These are phyloP conservation scores for Cladophialophora exuberans DNA, from an alignment of 2,329 filamentous ascomycete species.

Conservation along the genomic window DNA sequence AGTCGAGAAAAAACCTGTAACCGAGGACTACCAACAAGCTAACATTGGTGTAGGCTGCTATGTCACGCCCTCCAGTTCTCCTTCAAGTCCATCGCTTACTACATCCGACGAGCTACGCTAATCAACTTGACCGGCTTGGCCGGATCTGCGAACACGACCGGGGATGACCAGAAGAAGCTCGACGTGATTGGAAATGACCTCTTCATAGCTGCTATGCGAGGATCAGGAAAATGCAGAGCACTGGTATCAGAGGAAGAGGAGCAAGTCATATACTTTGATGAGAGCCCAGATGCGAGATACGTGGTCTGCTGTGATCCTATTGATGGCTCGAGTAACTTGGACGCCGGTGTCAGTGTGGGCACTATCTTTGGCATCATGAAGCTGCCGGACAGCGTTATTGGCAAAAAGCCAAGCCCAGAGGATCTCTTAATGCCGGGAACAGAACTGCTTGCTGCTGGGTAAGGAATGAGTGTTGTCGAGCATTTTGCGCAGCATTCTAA, in stretches of 20 bases:
- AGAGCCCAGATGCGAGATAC: conserved; percentile 76
- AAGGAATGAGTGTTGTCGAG: not conserved
- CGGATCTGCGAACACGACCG: conserved; percentile 90
- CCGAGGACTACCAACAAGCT: conserved; percentile 1
- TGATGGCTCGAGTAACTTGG: conserved; percentile 95
- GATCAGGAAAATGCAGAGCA: conserved; percentile 84
- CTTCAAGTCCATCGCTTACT: conserved; percentile 99
- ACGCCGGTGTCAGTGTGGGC: conserved; percentile 87
- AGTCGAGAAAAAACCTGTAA: not conserved
- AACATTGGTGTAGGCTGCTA: conserved; percentile 66
- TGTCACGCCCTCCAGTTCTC: conserved; percentile 98
- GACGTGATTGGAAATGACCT: conserved; percentile 98
- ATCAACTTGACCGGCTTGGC: conserved; percentile 96
- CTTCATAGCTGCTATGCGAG: conserved; percentile 93
- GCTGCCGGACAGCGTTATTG: conserved; percentile 67
- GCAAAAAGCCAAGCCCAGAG: conserved; percentile 63
- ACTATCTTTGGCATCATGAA: conserved; percentile 97
- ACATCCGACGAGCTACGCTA: conserved; percentile 92
- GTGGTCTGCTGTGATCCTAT: conserved; percentile 97
- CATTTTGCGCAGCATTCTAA: conserved; percentile 6
- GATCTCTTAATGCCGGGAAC: conserved; percentile 88
- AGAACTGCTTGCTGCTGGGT: conserved; percentile 72
- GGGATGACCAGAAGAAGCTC: conserved; percentile 99
- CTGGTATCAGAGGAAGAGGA: conserved; percentile 99
- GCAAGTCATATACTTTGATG: conserved; percentile 81